These are phyloP conservation scores for Arachnopeziza araneosa DNA, from an alignment of 2,329 filamentous ascomycete species.

Conservation along the genomic window DNA sequence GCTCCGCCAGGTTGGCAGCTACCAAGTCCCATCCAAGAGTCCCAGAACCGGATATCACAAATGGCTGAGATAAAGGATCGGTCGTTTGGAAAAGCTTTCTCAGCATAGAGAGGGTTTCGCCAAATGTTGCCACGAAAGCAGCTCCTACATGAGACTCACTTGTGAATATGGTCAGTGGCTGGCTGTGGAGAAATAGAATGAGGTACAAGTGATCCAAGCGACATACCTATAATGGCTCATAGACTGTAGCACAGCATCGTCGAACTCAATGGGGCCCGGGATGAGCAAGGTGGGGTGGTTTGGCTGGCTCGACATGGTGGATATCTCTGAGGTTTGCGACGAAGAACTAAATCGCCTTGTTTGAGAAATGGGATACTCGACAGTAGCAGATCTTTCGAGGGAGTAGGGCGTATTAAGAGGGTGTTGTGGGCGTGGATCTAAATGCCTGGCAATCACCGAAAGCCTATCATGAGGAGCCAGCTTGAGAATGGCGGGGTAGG, in stretches of 20 bases:
- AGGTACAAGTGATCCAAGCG: conserved; percentile 4
- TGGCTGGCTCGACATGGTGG: conserved; percentile 54
- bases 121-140: conserved; percentile 84
- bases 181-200: background rate
- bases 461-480: conserved; percentile 27
- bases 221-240: conserved; percentile 89
- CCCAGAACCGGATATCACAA: conserved; percentile 88
- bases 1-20: conserved; percentile 85
- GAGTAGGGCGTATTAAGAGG: conserved; percentile 31
- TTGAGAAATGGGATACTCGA: conserved; percentile 18
- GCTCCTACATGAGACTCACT: conserved; percentile 93
- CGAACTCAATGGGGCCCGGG: conserved; percentile 95
- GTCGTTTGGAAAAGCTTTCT: conserved; percentile 93
- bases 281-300: conserved; percentile 76
- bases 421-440: conserved; percentile 24
- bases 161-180: background rate
- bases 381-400: conserved; percentile 15
- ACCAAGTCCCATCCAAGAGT: conserved; percentile 97
- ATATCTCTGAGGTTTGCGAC: conserved; percentile 11
- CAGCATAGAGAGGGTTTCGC: conserved; percentile 80
- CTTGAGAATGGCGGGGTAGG: conserved; percentile 23
- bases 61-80: conserved; percentile 77
- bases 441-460: conserved; percentile 35
- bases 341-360: conserved; percentile 16
- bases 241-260: conserved; percentile 89